A percentile compares a stretch with the other conserved stretches of the same genome.
Conservation (phyloP, 2,329 filamentous ascomycete species). For the Fusarium sp. region DNA sequence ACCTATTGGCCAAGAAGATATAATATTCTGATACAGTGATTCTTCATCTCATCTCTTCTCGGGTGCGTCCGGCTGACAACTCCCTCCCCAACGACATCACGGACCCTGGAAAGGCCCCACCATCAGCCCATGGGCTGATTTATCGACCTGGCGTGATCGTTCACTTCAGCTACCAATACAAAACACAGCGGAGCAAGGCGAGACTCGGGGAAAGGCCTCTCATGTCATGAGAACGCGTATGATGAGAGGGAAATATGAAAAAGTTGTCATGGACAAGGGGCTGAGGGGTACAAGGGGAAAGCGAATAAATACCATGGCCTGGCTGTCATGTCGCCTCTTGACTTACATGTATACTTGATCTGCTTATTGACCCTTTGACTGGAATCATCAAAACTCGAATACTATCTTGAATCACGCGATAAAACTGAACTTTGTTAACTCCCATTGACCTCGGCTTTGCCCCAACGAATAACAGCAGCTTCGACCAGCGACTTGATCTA, state of each 20-base stretch:
- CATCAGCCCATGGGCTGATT: conserved; percentile 48
- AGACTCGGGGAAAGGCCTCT: conserved; percentile 41
- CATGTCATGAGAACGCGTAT: conserved; percentile 27
- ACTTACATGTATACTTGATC: conserved; percentile 28
- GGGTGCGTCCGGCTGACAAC: conserved; percentile 44
- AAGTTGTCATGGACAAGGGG: conserved; percentile 28
- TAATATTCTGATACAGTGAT: neutral
- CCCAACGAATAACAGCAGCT: neutral
- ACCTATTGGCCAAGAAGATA: neutral
- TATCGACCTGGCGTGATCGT: conserved; percentile 47
- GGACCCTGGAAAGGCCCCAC: conserved; percentile 44
- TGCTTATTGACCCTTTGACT: neutral
- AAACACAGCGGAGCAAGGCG: conserved; percentile 45
- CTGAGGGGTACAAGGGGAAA: conserved; percentile 15
- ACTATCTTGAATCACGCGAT: neutral
- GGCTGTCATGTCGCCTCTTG: conserved; percentile 7
- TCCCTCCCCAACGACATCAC: conserved; percentile 32
- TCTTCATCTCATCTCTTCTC: conserved; percentile 18
- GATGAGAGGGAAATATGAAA: conserved; percentile 13
- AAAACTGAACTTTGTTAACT: conserved; percentile 2
- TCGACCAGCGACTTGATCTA: neutral
- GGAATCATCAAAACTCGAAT: neutral
- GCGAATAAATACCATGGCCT: conserved; percentile 43
- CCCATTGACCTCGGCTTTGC: neutral
- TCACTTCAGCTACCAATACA: conserved; percentile 36